Conservation (phyloP, 306 rosid genomes). For the Gastrolobium bilobum region DNA sequence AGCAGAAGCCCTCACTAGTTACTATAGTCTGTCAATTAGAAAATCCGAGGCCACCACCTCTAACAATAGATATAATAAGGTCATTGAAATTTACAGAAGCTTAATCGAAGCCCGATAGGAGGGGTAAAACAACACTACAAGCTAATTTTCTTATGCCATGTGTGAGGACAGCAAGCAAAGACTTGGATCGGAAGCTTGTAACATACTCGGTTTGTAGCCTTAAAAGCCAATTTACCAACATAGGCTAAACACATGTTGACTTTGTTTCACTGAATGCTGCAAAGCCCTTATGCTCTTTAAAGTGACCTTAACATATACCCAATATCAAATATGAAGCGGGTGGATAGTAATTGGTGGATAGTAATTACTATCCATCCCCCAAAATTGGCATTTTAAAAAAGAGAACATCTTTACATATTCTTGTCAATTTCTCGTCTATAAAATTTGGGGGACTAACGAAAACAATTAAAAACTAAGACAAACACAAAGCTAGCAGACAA, state of each 20-base stretch:
- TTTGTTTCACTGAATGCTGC: background rate
- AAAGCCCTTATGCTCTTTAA: background rate
- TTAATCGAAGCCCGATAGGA: background rate
- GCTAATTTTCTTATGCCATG: too few relatives aligned
- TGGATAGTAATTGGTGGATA: too few relatives aligned
- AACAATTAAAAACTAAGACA: constrained; percentile 9
- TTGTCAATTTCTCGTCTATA: constrained; percentile 37
- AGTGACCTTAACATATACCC: background rate
- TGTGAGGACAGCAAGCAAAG: background rate
- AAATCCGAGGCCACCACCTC: background rate
- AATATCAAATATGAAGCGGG: background rate
- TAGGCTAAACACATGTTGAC: background rate
- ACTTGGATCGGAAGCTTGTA: background rate
- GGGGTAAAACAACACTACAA: background rate
- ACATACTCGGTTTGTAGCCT: background rate
- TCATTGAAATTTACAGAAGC: background rate
- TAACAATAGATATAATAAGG: too few relatives aligned
- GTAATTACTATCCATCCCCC: constrained; percentile 6
- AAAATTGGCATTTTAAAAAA: constrained; percentile 38
- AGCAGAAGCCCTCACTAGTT: background rate
- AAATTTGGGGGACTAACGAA: constrained; percentile 35
- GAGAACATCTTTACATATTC: constrained; percentile 38
- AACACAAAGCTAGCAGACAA: constrained; percentile 6
- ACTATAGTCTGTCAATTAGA: background rate
- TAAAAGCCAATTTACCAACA: background rate